Evolutionary conservation across 495 filamentous ascomycete genomes (phyloP).

Genomic region (Lophiostoma macrostomum): DNA sequence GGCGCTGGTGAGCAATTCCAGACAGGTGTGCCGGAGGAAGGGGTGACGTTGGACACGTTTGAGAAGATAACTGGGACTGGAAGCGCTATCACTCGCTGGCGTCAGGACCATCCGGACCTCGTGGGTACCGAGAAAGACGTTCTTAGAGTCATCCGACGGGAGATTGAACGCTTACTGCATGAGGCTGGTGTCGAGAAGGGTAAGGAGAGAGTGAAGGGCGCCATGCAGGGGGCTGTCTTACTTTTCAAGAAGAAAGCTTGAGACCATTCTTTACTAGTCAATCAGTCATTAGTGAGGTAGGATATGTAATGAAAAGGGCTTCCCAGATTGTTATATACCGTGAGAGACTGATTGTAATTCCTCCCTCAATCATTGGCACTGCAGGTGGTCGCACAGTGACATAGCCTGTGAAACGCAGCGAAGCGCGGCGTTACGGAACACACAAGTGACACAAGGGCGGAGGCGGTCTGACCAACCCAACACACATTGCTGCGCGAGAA

Average conservation of each 20-base stretch:
- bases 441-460: too few species aligned
- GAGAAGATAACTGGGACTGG: conserved; percentile 42
- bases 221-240: conserved; percentile 15
- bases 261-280: too few species aligned
- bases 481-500: too few species aligned
- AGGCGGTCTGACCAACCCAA: too few species aligned
- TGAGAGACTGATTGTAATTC: too few species aligned
- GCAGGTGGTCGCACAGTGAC: too few species aligned
- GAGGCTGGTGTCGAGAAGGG: conserved; percentile 28
- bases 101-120: conserved; percentile 45
- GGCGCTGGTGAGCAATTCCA: conserved; percentile 37
- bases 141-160: conserved; percentile 11
- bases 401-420: too few species aligned
- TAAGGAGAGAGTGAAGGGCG: conserved; percentile 19
- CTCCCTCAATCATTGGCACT: too few species aligned
- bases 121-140: conserved; percentile 31
- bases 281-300: too few species aligned
- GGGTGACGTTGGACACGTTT: conserved; percentile 35
- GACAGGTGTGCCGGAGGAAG: conserved; percentile 20
- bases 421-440: too few species aligned
- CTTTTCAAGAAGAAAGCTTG: conserved; percentile 28
- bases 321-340: too few species aligned
- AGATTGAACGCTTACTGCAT: conserved; percentile 17
- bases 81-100: conserved; percentile 51
- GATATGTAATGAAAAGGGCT: too few species aligned